These are phyloP conservation scores for Sequoia sempervirens DNA, from an alignment of 75 land plant genomes.

Conservation along the genomic window DNA sequence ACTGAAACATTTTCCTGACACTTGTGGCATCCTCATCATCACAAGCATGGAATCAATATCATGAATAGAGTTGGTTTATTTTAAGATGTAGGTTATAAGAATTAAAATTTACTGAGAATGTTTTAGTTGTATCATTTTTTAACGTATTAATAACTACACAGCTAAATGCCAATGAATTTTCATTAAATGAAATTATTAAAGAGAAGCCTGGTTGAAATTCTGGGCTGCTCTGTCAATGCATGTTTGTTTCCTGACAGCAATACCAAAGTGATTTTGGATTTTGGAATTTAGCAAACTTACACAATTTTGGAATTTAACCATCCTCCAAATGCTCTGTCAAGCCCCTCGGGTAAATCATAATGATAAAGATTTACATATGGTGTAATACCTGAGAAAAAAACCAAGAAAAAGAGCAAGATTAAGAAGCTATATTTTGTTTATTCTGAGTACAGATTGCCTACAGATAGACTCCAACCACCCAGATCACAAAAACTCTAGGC, in stretches of 20 bases:
- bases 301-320: conserved; percentile 22
- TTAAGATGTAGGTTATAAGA: background rate
- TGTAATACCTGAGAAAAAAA: conserved; percentile 21
- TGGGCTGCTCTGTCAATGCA: background rate
- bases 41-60: background rate
- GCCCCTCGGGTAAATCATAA: conserved; percentile 41
- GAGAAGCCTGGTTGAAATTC: background rate
- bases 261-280: background rate
- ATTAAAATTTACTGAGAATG: background rate
- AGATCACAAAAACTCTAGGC: background rate
- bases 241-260: background rate
- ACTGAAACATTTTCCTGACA: background rate
- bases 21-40: background rate
- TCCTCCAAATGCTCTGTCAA: conserved; percentile 30
- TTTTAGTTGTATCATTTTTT: background rate
- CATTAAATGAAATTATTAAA: background rate
- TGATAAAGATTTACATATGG: conserved; percentile 47
- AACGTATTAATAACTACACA: background rate
- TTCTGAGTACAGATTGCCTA: background rate
- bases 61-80: background rate
- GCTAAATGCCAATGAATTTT: background rate
- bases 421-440: background rate
- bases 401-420: background rate
- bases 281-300: conserved; percentile 15
- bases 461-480: background rate